Percentiles rank a stretch among this genome's conserved stretches.
phyloP scores from a whole-genome alignment of 257 asterid species.

The Avicennia marina region DNA sequence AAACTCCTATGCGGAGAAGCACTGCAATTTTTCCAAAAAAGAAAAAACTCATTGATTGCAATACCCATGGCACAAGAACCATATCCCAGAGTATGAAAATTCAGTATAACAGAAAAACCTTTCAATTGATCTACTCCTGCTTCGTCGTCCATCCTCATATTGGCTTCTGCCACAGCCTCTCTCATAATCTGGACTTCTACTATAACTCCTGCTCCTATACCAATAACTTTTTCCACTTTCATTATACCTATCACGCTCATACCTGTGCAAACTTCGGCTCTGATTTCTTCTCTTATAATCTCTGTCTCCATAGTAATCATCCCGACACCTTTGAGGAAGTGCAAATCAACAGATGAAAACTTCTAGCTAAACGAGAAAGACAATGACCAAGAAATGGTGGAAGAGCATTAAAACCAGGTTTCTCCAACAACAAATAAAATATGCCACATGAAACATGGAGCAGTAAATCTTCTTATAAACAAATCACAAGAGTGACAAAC shows the following conservation, averaged over 20 bases:
- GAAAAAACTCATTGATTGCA: neutral
- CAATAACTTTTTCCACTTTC: slow-evolving; percentile 20
- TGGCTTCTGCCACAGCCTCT: slow-evolving; percentile 17
- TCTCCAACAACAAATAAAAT: neutral
- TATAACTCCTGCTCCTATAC: slow-evolving; percentile 29
- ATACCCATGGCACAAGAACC: neutral
- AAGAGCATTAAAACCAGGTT: neutral
- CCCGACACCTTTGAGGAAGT: slow-evolving; percentile 24
- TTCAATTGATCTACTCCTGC: slow-evolving; percentile 26
- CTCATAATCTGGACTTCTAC: slow-evolving; percentile 29
- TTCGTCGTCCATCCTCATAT: slow-evolving; percentile 12
- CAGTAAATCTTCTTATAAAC: too few relatives aligned
- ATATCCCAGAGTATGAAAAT: neutral
- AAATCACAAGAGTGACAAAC: too few relatives aligned
- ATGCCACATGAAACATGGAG: neutral
- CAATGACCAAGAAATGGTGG: neutral
- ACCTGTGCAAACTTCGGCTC: slow-evolving; percentile 31
- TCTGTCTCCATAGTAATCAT: slow-evolving; percentile 28
- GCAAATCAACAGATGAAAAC: neutral
- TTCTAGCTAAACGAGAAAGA: neutral
- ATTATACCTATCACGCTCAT: slow-evolving; percentile 20
- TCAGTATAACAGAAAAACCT: slow-evolving; percentile 14
- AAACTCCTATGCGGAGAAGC: slow-evolving; percentile 17
- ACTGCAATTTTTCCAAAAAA: slow-evolving; percentile 14
- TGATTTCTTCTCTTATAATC: slow-evolving; percentile 26